Percentiles rank a stretch among this genome's conserved stretches.
phyloP scores from a whole-genome alignment of 345 rosid genomes.

The Brassica nigra region DNA sequence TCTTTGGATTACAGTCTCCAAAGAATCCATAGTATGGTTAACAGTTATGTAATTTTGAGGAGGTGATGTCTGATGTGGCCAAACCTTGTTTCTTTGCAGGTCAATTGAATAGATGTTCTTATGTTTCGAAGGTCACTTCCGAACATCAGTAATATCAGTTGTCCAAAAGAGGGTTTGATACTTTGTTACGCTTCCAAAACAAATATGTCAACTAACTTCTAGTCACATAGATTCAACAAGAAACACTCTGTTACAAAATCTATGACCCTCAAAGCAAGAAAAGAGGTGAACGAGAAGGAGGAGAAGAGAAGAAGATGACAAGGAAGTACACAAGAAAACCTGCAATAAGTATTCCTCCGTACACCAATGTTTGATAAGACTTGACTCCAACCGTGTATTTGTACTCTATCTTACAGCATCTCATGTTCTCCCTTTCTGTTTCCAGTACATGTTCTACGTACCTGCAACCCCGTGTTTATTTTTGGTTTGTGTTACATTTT shows the following conservation, averaged over 20 bases:
- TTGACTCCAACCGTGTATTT: slow-evolving; percentile 63
- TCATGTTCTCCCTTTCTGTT: slow-evolving; percentile 75
- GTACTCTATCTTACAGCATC: slow-evolving; percentile 77
- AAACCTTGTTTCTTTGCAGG: too few relatives aligned
- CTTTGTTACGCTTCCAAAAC: not conserved
- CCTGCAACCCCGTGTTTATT: slow-evolving; percentile 45
- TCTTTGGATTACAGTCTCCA: not conserved
- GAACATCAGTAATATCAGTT: not conserved
- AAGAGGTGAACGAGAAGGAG: slow-evolving; percentile 63
- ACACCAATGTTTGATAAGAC: slow-evolving; percentile 78
- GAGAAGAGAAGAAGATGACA: slow-evolving; percentile 89
- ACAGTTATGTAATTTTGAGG: not conserved
- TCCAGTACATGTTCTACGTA: slow-evolving; percentile 75
- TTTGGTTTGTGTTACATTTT: not conserved
- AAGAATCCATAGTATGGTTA: not conserved
- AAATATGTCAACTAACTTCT: not conserved
- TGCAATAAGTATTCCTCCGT: slow-evolving; percentile 89
- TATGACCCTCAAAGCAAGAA: not conserved
- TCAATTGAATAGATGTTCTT: too few relatives aligned
- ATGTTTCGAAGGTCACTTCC: not conserved
- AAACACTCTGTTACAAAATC: not conserved
- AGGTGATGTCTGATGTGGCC: too few relatives aligned
- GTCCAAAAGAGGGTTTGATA: not conserved
- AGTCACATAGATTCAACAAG: not conserved
- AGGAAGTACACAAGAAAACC: slow-evolving; percentile 84